Conservation (phyloP, 2,329 filamentous ascomycete genomes). For the Cladosporium velox region DNA sequence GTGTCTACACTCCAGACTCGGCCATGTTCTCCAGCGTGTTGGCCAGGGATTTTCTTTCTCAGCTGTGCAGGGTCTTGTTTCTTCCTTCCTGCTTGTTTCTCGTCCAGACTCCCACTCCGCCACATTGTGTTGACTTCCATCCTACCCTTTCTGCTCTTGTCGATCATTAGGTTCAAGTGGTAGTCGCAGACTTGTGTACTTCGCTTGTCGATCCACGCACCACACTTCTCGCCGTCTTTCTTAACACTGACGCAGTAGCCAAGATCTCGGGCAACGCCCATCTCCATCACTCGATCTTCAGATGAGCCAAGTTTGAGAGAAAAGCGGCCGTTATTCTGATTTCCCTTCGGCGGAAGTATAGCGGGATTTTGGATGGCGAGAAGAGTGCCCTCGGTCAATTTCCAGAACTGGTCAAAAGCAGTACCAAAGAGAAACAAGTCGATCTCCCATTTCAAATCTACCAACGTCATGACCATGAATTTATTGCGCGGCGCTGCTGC, state of each 20-base stretch:
- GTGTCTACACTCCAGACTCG: slow-evolving; percentile 45
- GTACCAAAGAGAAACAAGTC: slow-evolving; percentile 90
- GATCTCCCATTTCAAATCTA: slow-evolving; percentile 85
- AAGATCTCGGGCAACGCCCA: slow-evolving; percentile 81
- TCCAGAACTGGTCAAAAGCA: slow-evolving; percentile 92
- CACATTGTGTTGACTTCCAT: slow-evolving; percentile 77
- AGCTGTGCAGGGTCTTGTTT: slow-evolving; percentile 21
- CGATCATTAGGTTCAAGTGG: slow-evolving; percentile 79
- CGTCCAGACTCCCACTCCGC: slow-evolving; percentile 24
- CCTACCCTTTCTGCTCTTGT: slow-evolving; percentile 66
- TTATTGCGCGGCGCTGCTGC: slow-evolving; percentile 65
- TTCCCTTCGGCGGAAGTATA: slow-evolving; percentile 82
- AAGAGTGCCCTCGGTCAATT: slow-evolving; percentile 85
- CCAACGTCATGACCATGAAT: slow-evolving; percentile 89
- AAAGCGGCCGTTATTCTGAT: slow-evolving; percentile 78
- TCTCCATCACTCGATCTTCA: slow-evolving; percentile 85
- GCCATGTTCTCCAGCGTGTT: slow-evolving; percentile 57
- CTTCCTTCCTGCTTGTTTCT: slow-evolving; percentile 21
- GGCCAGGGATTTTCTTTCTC: slow-evolving; percentile 27
- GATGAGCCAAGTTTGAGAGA: slow-evolving; percentile 82
- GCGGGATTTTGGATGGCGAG: slow-evolving; percentile 89
- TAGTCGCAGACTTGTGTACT: slow-evolving; percentile 92
- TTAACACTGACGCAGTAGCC: slow-evolving; percentile 84
- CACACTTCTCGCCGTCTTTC: slow-evolving; percentile 80
- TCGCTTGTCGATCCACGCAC: slow-evolving; percentile 81